A percentile compares a stretch with the other conserved stretches of the same genome.
Conservation (phyloP, 208 protist genomes). For the Acanthamoeba royreba region DNA sequence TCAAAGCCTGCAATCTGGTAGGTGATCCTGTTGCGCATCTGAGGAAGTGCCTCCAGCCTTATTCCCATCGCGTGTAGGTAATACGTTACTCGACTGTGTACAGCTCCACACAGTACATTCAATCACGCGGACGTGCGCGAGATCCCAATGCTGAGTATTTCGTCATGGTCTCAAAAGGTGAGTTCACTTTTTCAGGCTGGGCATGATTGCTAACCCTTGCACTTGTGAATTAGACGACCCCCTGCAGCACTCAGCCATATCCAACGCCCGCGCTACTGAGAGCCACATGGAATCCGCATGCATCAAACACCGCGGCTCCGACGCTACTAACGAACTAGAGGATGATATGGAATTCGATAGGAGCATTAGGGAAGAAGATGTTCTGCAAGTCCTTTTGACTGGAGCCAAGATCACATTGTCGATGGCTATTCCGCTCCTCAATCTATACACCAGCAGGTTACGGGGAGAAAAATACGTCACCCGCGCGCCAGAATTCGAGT, state of each 20-base stretch:
- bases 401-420: background rate
- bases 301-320: too few species aligned
- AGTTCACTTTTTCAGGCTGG: background rate
- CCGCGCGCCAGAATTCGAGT: background rate
- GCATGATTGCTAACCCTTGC: background rate
- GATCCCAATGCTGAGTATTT: constrained; percentile 69
- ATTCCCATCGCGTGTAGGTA: background rate
- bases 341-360: background rate
- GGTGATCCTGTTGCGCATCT: too few species aligned
- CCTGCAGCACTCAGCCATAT: background rate
- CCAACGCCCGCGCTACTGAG: too few species aligned
- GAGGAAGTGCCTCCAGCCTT: too few species aligned
- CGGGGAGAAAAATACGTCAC: background rate
- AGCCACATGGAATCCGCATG: too few species aligned
- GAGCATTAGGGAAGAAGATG: background rate
- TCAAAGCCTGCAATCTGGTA: constrained; percentile 79
- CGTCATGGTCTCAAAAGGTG: constrained; percentile 50
- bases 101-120: constrained; percentile 72
- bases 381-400: background rate
- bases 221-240: background rate
- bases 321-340: background rate
- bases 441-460: background rate
- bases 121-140: constrained; percentile 81
- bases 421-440: background rate
- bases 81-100: constrained; percentile 71